These are phyloP conservation scores for Debaryomyces fabryi DNA, from an alignment of 1,139 yeast genomes.

Conservation along the genomic window DNA sequence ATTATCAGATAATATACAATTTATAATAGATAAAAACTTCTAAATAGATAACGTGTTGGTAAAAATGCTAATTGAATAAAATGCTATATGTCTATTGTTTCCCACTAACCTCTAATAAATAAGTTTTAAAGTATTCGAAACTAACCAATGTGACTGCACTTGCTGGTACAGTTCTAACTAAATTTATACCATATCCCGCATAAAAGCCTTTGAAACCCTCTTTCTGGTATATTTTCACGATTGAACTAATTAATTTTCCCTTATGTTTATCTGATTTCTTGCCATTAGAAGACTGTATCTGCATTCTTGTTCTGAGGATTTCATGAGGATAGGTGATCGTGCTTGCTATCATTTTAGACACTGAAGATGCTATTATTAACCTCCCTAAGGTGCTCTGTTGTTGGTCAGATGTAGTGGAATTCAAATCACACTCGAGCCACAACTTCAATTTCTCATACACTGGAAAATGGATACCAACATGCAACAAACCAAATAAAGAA, in stretches of 20 bases:
- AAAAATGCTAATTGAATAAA: conserved; percentile 7
- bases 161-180: conserved; percentile 92
- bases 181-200: conserved; percentile 84
- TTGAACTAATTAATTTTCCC: conserved; percentile 26
- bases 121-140: conserved; percentile 80
- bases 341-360: conserved; percentile 88
- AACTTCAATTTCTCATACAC: conserved; percentile 82
- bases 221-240: conserved; percentile 53
- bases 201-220: conserved; percentile 88
- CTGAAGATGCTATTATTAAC: conserved; percentile 67
- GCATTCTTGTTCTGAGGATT: conserved; percentile 89
- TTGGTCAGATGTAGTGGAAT: conserved; percentile 18
- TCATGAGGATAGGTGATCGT: conserved; percentile 95
- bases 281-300: conserved; percentile 44
- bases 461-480: conserved; percentile 97
- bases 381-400: conserved; percentile 41
- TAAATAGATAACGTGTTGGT: conserved; percentile 1
- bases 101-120: conserved; percentile 47
- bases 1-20: not conserved
- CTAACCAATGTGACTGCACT: conserved; percentile 94
- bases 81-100: conserved; percentile 14
- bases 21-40: not conserved
- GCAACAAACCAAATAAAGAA: conserved; percentile 84
- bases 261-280: conserved; percentile 15
- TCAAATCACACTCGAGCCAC: conserved; percentile 37